Percentiles rank a stretch among this genome's conserved stretches.
Conservation (phyloP, 306 rosid species). For the Fragaria vesca region DNA sequence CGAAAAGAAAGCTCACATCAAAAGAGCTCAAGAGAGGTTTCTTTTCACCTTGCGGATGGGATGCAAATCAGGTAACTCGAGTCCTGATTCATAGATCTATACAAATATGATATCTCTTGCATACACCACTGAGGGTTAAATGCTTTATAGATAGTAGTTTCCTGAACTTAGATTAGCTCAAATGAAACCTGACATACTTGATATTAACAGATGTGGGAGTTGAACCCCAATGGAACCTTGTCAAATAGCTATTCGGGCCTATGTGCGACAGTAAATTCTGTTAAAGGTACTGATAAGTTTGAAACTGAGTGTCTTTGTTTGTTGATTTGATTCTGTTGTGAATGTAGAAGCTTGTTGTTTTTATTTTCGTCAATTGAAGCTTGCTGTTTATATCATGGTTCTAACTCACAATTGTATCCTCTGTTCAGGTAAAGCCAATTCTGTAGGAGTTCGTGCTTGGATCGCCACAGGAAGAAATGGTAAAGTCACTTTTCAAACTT, state of each 20-base stretch:
- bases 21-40: conserved; percentile 53
- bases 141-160: background rate
- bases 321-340: conserved; percentile 1
- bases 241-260: conserved; percentile 71
- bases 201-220: conserved; percentile 68
- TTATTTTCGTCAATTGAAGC: too few species aligned
- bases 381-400: background rate
- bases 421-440: conserved; percentile 44
- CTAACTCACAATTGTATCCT: conserved; percentile 26
- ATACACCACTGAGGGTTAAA: background rate
- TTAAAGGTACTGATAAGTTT: conserved; percentile 43
- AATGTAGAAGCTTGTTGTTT: conserved; percentile 1
- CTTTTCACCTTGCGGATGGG: conserved; percentile 66
- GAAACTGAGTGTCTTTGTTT: background rate
- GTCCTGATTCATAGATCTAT: background rate
- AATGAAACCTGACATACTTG: conserved; percentile 29
- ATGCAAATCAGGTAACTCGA: conserved; percentile 69
- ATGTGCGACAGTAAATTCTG: conserved; percentile 59
- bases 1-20: conserved; percentile 59
- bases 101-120: background rate
- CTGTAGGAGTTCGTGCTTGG: conserved; percentile 72
- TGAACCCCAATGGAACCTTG: conserved; percentile 66
- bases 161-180: conserved; percentile 7
- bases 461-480: conserved; percentile 77
- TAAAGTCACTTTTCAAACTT: conserved; percentile 6